Base-by-base conservation (phyloP, 78 protist genomes). In the Dictyostelium brefeldianum region DNA sequence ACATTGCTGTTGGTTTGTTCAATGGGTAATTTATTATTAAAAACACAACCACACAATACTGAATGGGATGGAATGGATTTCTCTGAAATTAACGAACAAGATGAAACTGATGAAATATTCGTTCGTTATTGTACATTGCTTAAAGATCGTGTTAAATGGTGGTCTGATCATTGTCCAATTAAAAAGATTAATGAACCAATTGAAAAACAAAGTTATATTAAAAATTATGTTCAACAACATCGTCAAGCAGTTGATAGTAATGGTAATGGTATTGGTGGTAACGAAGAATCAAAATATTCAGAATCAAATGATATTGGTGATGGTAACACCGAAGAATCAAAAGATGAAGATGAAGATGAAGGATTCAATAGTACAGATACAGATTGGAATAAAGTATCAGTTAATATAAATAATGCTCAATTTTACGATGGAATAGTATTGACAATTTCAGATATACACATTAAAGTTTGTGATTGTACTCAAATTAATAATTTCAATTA, bases 341-440 rank as follows among this genome's bases (percentile, higher is more conserved):
- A n/a, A n/a, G n/a, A n/a, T n/a, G n/a, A n/a, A 17, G 67, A 27
- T 3, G 82, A 54, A 20, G 51, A 83, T 36, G 75, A 53, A 22
- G 41, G 69, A 51, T 18, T 22, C 5, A 73, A 29, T 20, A 46
- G 47, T 87, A 46, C 41, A 5, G 48, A 80, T 46, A 25, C 59
- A 3, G 77, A 80, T 80, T 87, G 93, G 93, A 65, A 85, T 65
- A 29, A 48, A 7, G 65, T 59, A 1, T 41, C 31, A 41, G 12
- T 87, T 5, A 87, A 87, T 77, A 36, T 87, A 1, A 87, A 87
- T 59, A 87, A 78, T 50, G 83, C 93, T 0, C 93, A 87, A 41
- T 87, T 87, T n/a, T 87, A 87, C 51, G 93, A 87, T 47, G 93
- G 93, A 47, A 65, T 87, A 11, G n/a, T 70, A 29, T 48, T 87